phyloP scores from a whole-genome alignment of 257 asterid genomes.

The Solanum acaule region DNA sequence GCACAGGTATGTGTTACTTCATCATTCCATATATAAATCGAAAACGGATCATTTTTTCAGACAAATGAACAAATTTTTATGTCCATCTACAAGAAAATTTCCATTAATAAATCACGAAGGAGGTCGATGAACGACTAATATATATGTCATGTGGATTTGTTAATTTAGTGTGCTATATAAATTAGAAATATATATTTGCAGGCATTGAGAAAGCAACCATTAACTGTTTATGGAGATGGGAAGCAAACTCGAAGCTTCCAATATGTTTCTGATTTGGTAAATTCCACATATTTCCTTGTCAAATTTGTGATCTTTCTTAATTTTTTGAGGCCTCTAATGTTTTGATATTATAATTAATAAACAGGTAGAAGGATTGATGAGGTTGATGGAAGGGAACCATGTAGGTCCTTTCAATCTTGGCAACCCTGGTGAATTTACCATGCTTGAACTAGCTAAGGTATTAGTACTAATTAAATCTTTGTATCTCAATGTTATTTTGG shows the following conservation, averaged over 20 bases:
- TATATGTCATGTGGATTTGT: background rate
- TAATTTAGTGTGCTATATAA: background rate
- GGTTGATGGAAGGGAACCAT: slow-evolving; percentile 82
- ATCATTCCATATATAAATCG: too few species aligned
- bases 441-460: slow-evolving; percentile 90
- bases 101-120: too few species aligned
- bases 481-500: too few species aligned
- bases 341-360: background rate
- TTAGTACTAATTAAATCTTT: background rate
- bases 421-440: slow-evolving; percentile 83
- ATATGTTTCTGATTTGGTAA: slow-evolving; percentile 85
- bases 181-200: slow-evolving; percentile 7
- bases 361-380: slow-evolving; percentile 67
- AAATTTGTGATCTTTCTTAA: background rate
- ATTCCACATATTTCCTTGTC: background rate
- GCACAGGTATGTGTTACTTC: too few species aligned
- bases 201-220: slow-evolving; percentile 80
- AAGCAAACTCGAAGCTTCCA: slow-evolving; percentile 95
- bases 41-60: too few species aligned
- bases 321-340: background rate
- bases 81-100: too few species aligned
- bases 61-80: too few species aligned
- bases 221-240: slow-evolving; percentile 92
- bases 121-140: too few species aligned
- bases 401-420: slow-evolving; percentile 84